These are phyloP conservation scores for Liquidambar formosana DNA, from an alignment of 164 flowering plant genomes.

Conservation along the genomic window DNA sequence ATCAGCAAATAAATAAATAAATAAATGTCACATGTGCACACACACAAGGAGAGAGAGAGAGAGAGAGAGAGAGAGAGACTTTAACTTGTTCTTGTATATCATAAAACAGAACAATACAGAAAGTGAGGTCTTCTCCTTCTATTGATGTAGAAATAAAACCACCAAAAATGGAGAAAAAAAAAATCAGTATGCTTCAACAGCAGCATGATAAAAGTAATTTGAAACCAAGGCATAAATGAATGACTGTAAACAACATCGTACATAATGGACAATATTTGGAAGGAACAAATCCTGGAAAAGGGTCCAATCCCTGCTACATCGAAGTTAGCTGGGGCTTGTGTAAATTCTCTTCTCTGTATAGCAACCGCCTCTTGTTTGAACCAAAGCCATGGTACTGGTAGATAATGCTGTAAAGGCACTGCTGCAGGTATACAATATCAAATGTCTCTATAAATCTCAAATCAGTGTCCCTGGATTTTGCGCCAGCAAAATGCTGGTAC, in stretches of 20 bases:
- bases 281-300: background rate
- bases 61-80: no score
- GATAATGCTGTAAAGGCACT: conserved; percentile 64
- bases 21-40: no score
- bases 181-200: background rate
- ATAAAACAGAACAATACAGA: no score
- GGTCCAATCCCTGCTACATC: conserved; percentile 14
- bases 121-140: no score
- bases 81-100: no score
- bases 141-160: no score
- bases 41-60: no score
- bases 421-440: conserved; percentile 48
- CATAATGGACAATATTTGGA: background rate
- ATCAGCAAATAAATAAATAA: no score
- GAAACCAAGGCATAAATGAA: background rate
- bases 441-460: conserved; percentile 64
- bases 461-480: conserved; percentile 60
- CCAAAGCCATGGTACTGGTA: conserved; percentile 73
- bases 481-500: conserved; percentile 71
- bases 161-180: background rate
- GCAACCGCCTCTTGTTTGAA: conserved; percentile 58
- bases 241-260: background rate
- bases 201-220: background rate
- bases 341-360: conserved; percentile 50
- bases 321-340: conserved; percentile 47